phyloP scores from a whole-genome alignment of 2,329 filamentous ascomycete species.

The Plectosphaerella cucumerina region DNA sequence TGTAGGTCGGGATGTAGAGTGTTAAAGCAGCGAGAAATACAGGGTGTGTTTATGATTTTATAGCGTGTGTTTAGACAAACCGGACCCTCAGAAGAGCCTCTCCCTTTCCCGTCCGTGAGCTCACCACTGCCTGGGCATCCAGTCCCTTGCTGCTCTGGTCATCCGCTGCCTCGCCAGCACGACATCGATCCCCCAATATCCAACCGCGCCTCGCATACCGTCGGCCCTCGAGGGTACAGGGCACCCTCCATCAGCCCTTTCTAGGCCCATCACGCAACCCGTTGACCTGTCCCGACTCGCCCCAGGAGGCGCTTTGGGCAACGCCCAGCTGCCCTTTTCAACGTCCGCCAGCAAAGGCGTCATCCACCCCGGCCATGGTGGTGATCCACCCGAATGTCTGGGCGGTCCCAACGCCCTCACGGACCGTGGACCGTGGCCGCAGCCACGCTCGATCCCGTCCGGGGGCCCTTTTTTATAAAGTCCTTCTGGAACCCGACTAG shows the following conservation, averaged over 20 bases:
- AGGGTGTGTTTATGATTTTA: too few relatives aligned
- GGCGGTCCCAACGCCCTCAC: background rate
- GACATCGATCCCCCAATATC: background rate
- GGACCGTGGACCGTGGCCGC: too few relatives aligned
- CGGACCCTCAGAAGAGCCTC: too few relatives aligned
- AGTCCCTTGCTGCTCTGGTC: background rate
- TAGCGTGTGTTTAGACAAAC: too few relatives aligned
- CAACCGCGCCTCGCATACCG: background rate
- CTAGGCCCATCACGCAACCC: background rate
- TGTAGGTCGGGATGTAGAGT: too few relatives aligned
- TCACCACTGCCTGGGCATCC: too few relatives aligned
- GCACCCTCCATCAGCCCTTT: background rate
- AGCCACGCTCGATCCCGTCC: too few relatives aligned
- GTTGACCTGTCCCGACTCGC: background rate
- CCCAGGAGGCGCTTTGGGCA: background rate
- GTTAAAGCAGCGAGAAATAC: too few relatives aligned
- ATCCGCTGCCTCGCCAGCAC: background rate
- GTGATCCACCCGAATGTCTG: background rate
- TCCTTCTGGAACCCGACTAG: background rate
- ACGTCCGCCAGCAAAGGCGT: background rate
- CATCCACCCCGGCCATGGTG: background rate
- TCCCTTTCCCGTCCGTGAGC: too few relatives aligned
- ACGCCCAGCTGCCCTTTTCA: background rate
- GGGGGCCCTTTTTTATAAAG: background rate
- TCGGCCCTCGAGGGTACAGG: background rate